These are phyloP conservation scores for Salix purpurea DNA, from an alignment of 345 rosid genomes.

Conservation along the genomic window DNA sequence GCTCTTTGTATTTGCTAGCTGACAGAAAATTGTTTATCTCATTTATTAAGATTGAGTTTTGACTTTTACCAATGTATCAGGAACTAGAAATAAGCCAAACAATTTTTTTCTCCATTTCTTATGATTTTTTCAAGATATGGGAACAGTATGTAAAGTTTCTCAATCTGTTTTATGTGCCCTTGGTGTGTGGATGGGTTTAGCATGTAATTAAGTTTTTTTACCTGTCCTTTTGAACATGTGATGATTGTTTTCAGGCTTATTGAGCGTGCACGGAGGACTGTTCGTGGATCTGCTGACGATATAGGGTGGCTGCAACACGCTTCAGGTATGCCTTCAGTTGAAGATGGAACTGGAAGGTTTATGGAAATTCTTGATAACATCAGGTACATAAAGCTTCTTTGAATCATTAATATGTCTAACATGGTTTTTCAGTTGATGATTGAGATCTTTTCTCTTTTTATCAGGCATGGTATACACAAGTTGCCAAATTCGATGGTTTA, in stretches of 20 bases:
- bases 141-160: background rate
- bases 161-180: background rate
- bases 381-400: conserved; percentile 46
- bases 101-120: background rate
- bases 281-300: conserved; percentile 94
- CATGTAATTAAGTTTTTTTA: background rate
- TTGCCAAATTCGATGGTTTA: conserved; percentile 77
- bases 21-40: background rate
- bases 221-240: background rate
- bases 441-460: conserved; percentile 15
- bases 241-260: conserved; percentile 52
- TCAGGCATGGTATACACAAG: conserved; percentile 93
- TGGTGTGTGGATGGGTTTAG: background rate
- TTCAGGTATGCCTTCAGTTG: conserved; percentile 73
- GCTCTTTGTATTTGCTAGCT: background rate
- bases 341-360: conserved; percentile 85
- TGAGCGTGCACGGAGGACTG: conserved; percentile 84
- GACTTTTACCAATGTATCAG: background rate
- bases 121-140: background rate
- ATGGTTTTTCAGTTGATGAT: conserved; percentile 25
- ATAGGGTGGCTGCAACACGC: conserved; percentile 84
- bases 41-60: background rate
- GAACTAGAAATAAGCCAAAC: background rate
- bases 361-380: conserved; percentile 67
- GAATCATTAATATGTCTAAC: conserved; percentile 9